Percentiles rank a stretch among this genome's conserved stretches.
phyloP scores from a whole-genome alignment of 768 basidiomycete genomes.

The Boletus pseudo-olivaceus region DNA sequence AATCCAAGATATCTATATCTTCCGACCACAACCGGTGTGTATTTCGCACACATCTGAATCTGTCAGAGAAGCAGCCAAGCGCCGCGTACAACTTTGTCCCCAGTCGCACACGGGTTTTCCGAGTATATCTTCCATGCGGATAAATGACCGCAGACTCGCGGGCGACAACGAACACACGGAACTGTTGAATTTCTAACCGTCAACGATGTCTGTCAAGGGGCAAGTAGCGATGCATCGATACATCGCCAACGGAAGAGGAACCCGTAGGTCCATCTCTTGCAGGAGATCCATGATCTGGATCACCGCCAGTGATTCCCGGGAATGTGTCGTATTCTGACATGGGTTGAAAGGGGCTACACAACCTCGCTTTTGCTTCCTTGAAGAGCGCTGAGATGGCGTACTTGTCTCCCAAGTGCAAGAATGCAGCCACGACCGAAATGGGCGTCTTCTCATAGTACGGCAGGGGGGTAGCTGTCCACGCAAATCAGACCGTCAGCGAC shows the following conservation, averaged over 20 bases:
- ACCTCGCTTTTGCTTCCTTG: slow-evolving; percentile 5
- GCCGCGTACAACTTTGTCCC: neutral
- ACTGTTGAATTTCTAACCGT: slow-evolving; percentile 2
- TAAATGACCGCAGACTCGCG: slow-evolving; percentile 3
- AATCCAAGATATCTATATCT: neutral
- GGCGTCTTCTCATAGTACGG: neutral
- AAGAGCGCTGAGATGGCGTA: slow-evolving; percentile 14
- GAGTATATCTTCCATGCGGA: slow-evolving; percentile 3
- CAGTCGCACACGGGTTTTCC: neutral
- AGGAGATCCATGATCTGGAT: slow-evolving; percentile 18
- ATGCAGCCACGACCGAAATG: slow-evolving; percentile 3
- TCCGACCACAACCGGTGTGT: neutral
- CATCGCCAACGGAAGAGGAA: slow-evolving; percentile 6
- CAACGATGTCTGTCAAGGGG: neutral
- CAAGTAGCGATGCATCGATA: neutral
- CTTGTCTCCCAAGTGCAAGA: slow-evolving; percentile 24
- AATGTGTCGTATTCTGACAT: neutral
- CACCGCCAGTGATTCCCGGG: neutral
- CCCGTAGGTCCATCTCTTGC: neutral
- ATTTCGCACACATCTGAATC: no score
- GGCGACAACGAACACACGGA: neutral
- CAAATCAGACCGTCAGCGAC: neutral
- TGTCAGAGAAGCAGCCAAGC: no score
- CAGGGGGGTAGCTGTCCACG: neutral
- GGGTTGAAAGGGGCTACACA: neutral